Base-by-base conservation (phyloP, 2,329 filamentous ascomycete species). In the Penicillium sp. region DNA sequence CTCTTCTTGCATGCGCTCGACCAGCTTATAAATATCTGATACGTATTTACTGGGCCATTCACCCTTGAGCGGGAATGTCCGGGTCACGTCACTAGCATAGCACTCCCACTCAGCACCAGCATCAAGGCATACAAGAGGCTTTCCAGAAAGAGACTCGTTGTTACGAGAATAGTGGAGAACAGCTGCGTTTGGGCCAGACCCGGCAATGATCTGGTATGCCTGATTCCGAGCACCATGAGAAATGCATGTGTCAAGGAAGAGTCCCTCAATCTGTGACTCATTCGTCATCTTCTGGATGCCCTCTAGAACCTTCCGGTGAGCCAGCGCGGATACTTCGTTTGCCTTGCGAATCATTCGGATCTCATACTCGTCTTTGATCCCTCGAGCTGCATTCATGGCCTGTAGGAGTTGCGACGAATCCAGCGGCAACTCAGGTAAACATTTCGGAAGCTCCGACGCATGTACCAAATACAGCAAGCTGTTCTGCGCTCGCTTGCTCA, bases 121-220 rank as follows among this genome's bases (percentile, higher is more conserved):
- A 70, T 98, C 93, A 21, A 97, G 78, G 56, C 96, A 83, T 52
- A 97, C 77, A 67, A 96, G 88, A 54, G 91, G 85, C 77, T 93
- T 92, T 44, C 85, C 86, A 1, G 78, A 76, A 35, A 93, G 77
- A 0, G 87, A 81, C 68, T 88, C 82, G 63, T 92, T 81, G 72
- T 96, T 96, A 69, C 88, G 85, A 25, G 92, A 85, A 67, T 97
- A 97, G 77, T 97, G 93, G 33, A 97, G 82, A 1, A 91, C 95
- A 5, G 92, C 91, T 0, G 90, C 93, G 16, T 90, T 88, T 5
- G 86, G 83, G 11, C 93, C 93, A 33, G 85, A 85, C 0, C 92
- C 93, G 19, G 95, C 87, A 68, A 98, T 97, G 59, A 89, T 88
- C 64, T 90, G 85, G 75, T 98, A 98, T 1, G 93, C 88, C 80